Percentiles rank a stretch among this genome's conserved stretches.
Conservation (phyloP, 495 filamentous ascomycete species). For the Tuber calosporum region DNA sequence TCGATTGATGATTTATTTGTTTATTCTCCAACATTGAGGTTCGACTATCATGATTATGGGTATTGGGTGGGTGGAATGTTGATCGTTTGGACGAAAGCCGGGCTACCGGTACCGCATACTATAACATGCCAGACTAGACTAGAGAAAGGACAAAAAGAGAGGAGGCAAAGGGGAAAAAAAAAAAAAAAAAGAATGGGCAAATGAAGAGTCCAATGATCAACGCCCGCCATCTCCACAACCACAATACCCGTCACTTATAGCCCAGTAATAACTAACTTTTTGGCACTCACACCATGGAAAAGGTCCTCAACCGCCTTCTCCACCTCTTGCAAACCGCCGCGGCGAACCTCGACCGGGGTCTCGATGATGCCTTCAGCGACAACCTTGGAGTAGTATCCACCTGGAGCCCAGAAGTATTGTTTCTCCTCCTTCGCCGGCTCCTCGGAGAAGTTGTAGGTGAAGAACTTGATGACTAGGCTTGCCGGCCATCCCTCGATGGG, state of each 20-base stretch:
- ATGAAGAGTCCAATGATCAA: background rate
- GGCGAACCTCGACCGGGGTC: constrained; percentile 14
- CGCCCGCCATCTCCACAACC: background rate
- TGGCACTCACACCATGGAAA: constrained; percentile 19
- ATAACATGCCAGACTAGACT: background rate
- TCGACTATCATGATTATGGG: background rate
- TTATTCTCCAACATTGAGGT: background rate
- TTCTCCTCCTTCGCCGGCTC: constrained; percentile 3
- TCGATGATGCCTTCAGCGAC: constrained; percentile 9
- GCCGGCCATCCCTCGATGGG: constrained; percentile 4
- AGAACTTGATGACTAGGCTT: background rate
- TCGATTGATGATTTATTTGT: background rate
- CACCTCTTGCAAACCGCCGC: constrained; percentile 11
- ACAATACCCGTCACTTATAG: background rate
- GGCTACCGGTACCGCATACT: background rate
- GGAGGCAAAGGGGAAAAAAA: no score
- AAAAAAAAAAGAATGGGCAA: background rate
- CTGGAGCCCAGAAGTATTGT: constrained; percentile 7
- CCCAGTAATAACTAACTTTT: constrained; percentile 11
- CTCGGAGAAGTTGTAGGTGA: background rate
- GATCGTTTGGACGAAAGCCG: background rate
- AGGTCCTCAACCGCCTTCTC: constrained; percentile 9
- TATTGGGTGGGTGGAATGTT: background rate
- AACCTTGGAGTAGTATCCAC: constrained; percentile 3
- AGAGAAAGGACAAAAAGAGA: background rate